Base-by-base conservation (phyloP, 208 protist genomes). In the Balamuthia mandrillaris region DNA sequence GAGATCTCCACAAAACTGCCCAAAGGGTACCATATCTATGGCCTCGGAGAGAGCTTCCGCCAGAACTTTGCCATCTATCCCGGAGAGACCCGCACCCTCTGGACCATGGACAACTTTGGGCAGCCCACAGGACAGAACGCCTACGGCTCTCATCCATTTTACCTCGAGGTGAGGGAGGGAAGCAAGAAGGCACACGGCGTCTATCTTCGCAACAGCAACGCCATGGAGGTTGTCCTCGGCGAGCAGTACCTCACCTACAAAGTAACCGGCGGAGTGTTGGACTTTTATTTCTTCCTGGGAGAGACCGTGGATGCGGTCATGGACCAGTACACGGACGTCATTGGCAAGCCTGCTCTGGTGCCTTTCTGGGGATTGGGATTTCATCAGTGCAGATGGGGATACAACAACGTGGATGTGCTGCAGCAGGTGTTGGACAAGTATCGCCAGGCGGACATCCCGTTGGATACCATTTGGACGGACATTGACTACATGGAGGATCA, bases 321-420 rank as follows among this genome's bases (percentile, higher is more conserved):
- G 31, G 42, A 85, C 58, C 86, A 91, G 82, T 96, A 96, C 84
- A 72, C 61, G 5, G 58, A 81, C 7, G 31, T 96, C 0, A 90
- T 96, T 37, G 94, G 95, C 39, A 82, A 65, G 3, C 90, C 94
- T 9, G n/a, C 60, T 45, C 87, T 96, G 72, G 77, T 88, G 42
- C 88, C 91, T 3, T 87, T 84, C 37, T 83, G 75, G 75, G 75
- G 52, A 5, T 54, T 83, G 0, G 95, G 93, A 0, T 96, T 84
- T 45, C 93, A 96, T 54, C 88, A 94, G 75, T 96, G 94, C 88
- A 78, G 90, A 21, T 96, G 87, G 52, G 95, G 95, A 12, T 96
- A 95, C 58, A 33, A 90, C 21, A 87, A 51, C 21, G 9, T 96
- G 1, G 35, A 61, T 33, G 81, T 89, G 31, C 60, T 88, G 3